Conservation (phyloP, 176 grass and related monocot genomes). For the Musa troglodytarum region DNA sequence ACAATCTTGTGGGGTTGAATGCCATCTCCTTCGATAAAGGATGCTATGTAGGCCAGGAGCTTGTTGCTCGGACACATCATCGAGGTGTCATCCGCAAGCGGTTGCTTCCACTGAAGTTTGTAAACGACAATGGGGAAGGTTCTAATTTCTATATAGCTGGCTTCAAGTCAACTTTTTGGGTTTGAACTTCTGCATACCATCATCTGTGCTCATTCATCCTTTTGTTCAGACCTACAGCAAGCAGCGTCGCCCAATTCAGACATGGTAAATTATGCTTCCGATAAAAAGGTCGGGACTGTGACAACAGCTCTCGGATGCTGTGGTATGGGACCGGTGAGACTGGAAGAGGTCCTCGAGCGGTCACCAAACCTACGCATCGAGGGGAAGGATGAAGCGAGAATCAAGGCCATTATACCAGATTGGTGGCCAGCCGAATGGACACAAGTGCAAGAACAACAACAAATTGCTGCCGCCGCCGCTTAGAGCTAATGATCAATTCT, state of each 20-base stretch:
- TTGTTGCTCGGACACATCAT: constrained; percentile 86
- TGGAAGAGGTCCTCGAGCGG: constrained; percentile 45
- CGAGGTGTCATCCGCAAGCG: constrained; percentile 86
- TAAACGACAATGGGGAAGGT: constrained; percentile 54
- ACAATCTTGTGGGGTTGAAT: constrained; percentile 68
- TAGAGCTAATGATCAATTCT: not conserved
- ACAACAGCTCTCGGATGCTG: constrained; percentile 45
- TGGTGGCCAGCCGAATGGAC: constrained; percentile 95
- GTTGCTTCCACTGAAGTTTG: constrained; percentile 58
- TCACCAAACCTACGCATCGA: constrained; percentile 28
- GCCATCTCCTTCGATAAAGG: constrained; percentile 98
- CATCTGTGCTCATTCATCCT: not conserved
- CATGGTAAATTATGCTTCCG: constrained; percentile 36
- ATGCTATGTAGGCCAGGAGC: constrained; percentile 93
- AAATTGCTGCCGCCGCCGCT: not conserved
- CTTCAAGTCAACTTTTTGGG: not conserved
- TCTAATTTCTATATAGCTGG: not conserved
- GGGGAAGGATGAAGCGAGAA: constrained; percentile 28
- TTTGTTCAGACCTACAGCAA: constrained; percentile 52
- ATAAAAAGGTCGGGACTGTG: constrained; percentile 63
- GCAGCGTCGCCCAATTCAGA: constrained; percentile 44
- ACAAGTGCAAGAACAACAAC: constrained; percentile 6
- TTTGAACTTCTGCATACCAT: not conserved
- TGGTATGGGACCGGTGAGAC: constrained; percentile 61
- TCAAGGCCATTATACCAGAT: constrained; percentile 49